A percentile compares a stretch with the other conserved stretches of the same genome.
Evolutionary conservation across 2,329 filamentous ascomycete genomes (phyloP).

Genomic region (Metarhizium anisopliae): DNA sequence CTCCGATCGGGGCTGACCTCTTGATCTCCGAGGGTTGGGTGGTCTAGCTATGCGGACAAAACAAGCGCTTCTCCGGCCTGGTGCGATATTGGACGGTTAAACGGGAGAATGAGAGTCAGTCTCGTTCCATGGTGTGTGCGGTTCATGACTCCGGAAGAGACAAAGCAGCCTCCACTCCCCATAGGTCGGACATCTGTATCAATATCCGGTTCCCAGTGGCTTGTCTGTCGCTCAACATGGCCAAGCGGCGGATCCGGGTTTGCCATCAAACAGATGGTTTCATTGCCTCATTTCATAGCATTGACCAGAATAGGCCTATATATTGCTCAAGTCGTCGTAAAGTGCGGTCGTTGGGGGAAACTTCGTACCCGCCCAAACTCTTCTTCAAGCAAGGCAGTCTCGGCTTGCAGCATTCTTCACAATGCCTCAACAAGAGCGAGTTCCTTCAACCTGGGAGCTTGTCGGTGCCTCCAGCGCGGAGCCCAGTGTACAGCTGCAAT

Average conservation of each 20-base stretch:
- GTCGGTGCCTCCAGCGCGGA: slow-evolving; percentile 18
- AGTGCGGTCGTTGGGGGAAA: neutral
- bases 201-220: neutral
- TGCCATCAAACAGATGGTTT: neutral
- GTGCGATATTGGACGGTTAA: neutral
- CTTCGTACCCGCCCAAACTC: neutral
- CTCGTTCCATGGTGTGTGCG: too few relatives aligned
- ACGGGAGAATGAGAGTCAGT: neutral
- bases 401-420: neutral
- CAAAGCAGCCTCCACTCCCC: too few relatives aligned
- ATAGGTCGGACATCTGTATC: neutral
- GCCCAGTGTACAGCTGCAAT: slow-evolving; percentile 14
- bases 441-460: slow-evolving; percentile 19
- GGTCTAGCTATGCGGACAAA: neutral
- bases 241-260: neutral
- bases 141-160: too few relatives aligned
- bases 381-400: neutral
- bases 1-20: neutral
- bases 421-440: slow-evolving; percentile 21
- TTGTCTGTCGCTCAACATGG: neutral
- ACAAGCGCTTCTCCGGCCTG: neutral
- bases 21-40: neutral
- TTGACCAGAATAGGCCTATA: neutral
- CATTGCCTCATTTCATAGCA: neutral
- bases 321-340: neutral